A percentile compares a stretch with the other conserved stretches of the same genome.
Conservation (phyloP, 2,329 filamentous ascomycete genomes). For the Neonectria ditissima region DNA sequence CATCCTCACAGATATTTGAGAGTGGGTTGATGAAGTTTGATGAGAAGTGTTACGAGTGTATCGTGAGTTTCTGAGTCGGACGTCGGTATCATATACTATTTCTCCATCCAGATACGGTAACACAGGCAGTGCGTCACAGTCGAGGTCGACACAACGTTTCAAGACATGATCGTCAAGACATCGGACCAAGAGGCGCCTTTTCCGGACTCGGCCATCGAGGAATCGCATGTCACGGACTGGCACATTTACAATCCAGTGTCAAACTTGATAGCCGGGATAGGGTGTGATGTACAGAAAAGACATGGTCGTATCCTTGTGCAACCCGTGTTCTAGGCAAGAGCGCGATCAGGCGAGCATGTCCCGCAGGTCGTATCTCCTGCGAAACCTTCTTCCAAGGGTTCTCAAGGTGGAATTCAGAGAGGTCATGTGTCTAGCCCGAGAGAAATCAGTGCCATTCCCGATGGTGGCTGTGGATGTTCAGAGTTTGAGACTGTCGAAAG, state of each 20-base stretch:
- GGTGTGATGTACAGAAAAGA: neutral
- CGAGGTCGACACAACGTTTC: neutral
- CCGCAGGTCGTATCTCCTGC: neutral
- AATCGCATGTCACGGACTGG: neutral
- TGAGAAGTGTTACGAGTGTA: neutral
- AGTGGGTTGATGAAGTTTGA: neutral
- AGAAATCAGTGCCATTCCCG: neutral
- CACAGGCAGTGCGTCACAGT: neutral
- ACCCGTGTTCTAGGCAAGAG: neutral
- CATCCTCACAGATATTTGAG: slow-evolving; percentile 23
- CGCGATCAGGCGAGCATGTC: neutral
- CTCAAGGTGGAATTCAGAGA: neutral
- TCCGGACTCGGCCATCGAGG: neutral
- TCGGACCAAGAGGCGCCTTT: neutral
- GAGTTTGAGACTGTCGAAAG: neutral
- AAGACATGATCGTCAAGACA: neutral
- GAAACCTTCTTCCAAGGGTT: neutral
- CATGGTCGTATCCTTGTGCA: neutral
- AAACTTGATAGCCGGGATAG: neutral
- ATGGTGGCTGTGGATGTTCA: neutral
- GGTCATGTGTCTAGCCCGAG: neutral
- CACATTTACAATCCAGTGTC: neutral
- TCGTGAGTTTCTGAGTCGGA: neutral
- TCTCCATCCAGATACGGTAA: neutral
- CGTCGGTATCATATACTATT: neutral